These are phyloP conservation scores for Nepenthes mirabilis DNA, from an alignment of 148 eudicot species.

Conservation along the genomic window DNA sequence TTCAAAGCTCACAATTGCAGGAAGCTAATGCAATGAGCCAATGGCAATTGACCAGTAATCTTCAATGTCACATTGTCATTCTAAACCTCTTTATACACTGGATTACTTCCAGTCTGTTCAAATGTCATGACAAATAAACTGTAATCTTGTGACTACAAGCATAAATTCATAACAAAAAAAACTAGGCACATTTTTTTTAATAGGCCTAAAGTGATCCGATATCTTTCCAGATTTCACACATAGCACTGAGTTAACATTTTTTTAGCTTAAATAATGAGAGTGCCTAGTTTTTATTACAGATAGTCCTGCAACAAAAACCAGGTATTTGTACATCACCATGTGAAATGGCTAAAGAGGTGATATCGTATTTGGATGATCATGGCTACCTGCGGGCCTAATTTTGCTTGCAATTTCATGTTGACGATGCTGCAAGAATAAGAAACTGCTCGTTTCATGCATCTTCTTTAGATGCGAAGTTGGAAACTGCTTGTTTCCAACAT, in stretches of 20 bases:
- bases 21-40: no score
- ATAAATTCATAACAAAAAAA: no score
- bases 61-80: no score
- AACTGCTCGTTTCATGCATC: constrained; percentile 7
- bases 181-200: background rate
- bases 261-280: background rate
- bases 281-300: constrained; percentile 30
- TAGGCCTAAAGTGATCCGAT: background rate
- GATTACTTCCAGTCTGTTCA: no score
- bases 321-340: constrained; percentile 47
- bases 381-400: constrained; percentile 56
- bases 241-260: background rate
- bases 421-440: background rate
- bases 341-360: constrained; percentile 58
- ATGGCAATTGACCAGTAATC: no score
- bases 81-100: no score
- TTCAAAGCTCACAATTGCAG: no score
- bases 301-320: constrained; percentile 44
- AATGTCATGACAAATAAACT: no score
- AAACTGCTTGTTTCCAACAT: constrained; percentile 21
- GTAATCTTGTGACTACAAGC: no score
- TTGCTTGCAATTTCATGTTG: background rate
- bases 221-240: background rate
- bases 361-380: constrained; percentile 59
- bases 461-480: constrained; percentile 3